Base-by-base conservation (phyloP, 176 grass and related monocot genomes). In the Canna indica region DNA sequence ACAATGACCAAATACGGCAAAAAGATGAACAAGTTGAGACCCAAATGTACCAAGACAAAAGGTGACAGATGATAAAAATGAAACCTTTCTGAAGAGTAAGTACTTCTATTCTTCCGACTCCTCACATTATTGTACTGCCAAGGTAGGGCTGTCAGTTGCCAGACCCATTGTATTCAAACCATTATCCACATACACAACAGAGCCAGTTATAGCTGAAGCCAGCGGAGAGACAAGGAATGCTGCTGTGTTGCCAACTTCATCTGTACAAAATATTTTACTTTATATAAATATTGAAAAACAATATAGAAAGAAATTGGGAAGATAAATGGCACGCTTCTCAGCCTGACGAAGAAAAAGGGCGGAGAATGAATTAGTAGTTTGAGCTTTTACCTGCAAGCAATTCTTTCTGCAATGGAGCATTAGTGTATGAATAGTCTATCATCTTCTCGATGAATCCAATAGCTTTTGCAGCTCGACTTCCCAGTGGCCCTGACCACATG, bases 391-490 rank as follows among this genome's bases (percentile, higher is more conserved):
- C 91, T 77, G 91, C 91, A 30, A 80, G 78, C 36, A 95, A 75
- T 39, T 95, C 91, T 82, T 95, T 95, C 77, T 88, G 87, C 76
- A 95, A 48, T 2, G 91, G 91, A 38, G 87, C 91, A 24, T 95
- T 95, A 4, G 75, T 36, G 7, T 83, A 95, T 0, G 91, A 95
- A 73, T 95, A 95, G 15, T 90, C 85, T 5, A 95, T 90, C 75
- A 95, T 95, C 80, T 88, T 95, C 44, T 95, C 87, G 0, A 88
- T 95, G 82, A 95, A 95, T 5, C 91, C 91, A 20, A 95, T 90
- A 47, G 91, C 91, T 73, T 90, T 95, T 22, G 91, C 91, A 57
- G 87, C 91, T 64, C 87, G 81, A 64, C 87, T 95, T 74, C 91
- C 91, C 71, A 90, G n/a, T 50, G 91, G 91, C 53, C 91, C 91